Conservation (phyloP, 441 rosid genomes). For the Bruguiera hainesii region DNA sequence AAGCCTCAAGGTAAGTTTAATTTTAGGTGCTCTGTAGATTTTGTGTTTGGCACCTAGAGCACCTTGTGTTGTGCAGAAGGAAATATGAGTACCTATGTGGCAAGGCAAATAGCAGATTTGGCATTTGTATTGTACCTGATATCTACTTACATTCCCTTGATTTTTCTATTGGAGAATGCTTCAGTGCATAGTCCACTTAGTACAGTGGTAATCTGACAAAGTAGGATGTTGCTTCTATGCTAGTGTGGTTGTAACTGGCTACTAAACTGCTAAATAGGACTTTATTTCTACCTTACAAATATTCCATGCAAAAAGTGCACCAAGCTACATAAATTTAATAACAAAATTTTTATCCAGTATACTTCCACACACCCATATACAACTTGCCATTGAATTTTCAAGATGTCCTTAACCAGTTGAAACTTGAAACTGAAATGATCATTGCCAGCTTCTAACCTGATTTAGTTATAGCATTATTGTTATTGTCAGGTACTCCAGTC, state of each 20-base stretch:
- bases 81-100: conserved; percentile 16
- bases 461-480: neutral
- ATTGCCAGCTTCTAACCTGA: neutral
- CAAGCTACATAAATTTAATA: neutral
- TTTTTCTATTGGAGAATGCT: neutral
- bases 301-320: neutral
- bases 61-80: conserved; percentile 30
- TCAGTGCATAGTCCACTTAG: neutral
- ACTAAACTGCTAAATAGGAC: neutral
- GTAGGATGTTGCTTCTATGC: neutral
- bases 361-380: neutral
- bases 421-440: neutral
- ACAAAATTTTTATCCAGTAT: neutral
- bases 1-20: conserved; percentile 53
- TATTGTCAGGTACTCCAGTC: neutral
- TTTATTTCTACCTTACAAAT: neutral
- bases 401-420: neutral
- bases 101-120: neutral
- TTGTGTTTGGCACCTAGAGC: neutral
- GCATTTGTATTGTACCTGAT: neutral
- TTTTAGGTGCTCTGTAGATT: neutral
- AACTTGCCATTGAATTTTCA: neutral
- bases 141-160: conserved; percentile 1
- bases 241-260: neutral
- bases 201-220: neutral